These are phyloP conservation scores for Elaeis guineensis DNA, from an alignment of 176 grass and related monocot species.

Conservation along the genomic window DNA sequence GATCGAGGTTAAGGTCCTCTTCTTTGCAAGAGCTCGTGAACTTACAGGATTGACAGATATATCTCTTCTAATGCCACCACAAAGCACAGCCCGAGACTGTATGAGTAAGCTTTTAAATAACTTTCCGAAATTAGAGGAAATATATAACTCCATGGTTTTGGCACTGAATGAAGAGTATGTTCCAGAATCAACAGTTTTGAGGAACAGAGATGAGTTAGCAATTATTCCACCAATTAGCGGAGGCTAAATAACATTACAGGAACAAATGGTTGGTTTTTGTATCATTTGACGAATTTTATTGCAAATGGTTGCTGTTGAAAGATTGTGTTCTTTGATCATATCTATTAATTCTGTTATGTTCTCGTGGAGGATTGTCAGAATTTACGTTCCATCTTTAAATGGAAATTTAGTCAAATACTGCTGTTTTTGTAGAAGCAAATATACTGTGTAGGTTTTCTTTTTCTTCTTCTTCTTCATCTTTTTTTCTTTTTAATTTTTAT, in stretches of 20 bases:
- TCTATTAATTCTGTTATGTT: too few relatives aligned
- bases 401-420: too few relatives aligned
- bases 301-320: too few relatives aligned
- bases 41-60: slow-evolving; percentile 46
- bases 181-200: slow-evolving; percentile 44
- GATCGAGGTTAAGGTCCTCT: slow-evolving; percentile 59
- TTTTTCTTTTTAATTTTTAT: too few relatives aligned
- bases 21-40: slow-evolving; percentile 82
- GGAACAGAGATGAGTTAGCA: slow-evolving; percentile 55
- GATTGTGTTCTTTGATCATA: too few relatives aligned
- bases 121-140: slow-evolving; percentile 77
- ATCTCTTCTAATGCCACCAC: slow-evolving; percentile 36
- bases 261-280: too few relatives aligned
- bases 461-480: too few relatives aligned
- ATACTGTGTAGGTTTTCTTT: too few relatives aligned
- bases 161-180: slow-evolving; percentile 86
- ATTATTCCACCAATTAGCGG: slow-evolving; percentile 90
- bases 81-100: slow-evolving; percentile 62
- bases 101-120: slow-evolving; percentile 36
- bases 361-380: too few relatives aligned
- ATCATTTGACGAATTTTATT: too few relatives aligned
- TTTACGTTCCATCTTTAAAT: too few relatives aligned
- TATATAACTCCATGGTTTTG: slow-evolving; percentile 66
- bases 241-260: slow-evolving; percentile 25
- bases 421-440: too few relatives aligned